Conservation (phyloP, 2,329 filamentous ascomycete species). For the Colletotrichum tropicale region DNA sequence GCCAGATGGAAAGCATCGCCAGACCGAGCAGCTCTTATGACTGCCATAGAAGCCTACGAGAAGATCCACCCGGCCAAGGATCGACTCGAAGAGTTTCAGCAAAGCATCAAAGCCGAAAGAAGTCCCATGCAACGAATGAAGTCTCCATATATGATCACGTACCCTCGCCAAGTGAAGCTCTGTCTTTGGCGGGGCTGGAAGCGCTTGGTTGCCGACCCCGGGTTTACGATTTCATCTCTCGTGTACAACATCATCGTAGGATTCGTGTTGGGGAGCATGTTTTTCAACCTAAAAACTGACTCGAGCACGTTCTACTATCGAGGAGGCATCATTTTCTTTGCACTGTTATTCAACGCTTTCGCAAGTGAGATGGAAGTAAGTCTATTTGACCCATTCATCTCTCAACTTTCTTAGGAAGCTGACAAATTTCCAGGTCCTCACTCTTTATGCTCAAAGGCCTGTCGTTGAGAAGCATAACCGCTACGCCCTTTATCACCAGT, state of each 20-base stretch:
- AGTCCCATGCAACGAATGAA: constrained; percentile 63
- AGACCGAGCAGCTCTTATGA: background rate
- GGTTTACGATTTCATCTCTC: constrained; percentile 68
- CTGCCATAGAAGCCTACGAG: constrained; percentile 1
- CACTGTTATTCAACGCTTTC: constrained; percentile 37
- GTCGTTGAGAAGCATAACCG: constrained; percentile 31
- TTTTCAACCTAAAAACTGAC: constrained; percentile 61
- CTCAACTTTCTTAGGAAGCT: background rate
- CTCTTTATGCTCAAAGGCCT: constrained; percentile 26
- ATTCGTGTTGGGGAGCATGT: constrained; percentile 69
- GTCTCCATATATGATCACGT: constrained; percentile 68
- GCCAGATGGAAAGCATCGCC: constrained; percentile 13
- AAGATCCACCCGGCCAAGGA: background rate
- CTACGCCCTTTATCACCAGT: constrained; percentile 38
- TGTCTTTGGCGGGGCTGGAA: constrained; percentile 67
- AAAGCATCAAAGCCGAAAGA: constrained; percentile 13
- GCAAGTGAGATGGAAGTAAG: constrained; percentile 26
- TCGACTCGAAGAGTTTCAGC: constrained; percentile 15
- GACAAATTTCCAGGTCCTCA: constrained; percentile 7
- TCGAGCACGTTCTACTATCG: constrained; percentile 61
- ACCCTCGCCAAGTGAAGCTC: constrained; percentile 64
- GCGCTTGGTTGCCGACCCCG: constrained; percentile 68
- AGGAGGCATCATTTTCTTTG: constrained; percentile 30
- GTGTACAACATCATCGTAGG: constrained; percentile 37
- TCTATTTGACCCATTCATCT: too few species aligned